These are phyloP conservation scores for Ustilago hordei DNA, from an alignment of 1,284 basidiomycete genomes.

Conservation along the genomic window DNA sequence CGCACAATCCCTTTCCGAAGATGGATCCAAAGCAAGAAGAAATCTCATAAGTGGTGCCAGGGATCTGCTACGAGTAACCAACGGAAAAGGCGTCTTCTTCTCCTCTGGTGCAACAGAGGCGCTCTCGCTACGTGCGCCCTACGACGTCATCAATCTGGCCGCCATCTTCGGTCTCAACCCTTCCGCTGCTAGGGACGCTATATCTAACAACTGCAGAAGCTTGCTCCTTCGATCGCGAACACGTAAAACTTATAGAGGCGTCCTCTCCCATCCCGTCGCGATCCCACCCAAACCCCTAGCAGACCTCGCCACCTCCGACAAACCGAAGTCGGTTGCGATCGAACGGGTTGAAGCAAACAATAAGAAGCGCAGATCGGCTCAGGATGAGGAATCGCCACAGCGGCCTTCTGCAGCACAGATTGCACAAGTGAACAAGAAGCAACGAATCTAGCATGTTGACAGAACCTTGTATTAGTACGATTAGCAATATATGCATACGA, in stretches of 20 bases:
- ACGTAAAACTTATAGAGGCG: conserved; percentile 56
- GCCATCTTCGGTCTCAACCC: conserved; percentile 61
- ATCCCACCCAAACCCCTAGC: conserved; percentile 1
- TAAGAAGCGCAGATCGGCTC: conserved; percentile 26
- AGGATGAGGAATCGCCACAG: neutral
- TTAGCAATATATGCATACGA: neutral
- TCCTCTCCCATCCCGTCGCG: conserved; percentile 42
- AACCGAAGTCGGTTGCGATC: neutral
- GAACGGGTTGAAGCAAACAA: neutral
- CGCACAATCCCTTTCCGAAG: conserved; percentile 37
- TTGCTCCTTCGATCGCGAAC: conserved; percentile 58
- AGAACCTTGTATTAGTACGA: conserved; percentile 1
- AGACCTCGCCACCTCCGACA: neutral
- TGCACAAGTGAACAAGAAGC: conserved; percentile 22
- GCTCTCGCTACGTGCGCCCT: conserved; percentile 58
- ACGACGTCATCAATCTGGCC: conserved; percentile 67
- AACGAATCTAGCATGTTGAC: conserved; percentile 10
- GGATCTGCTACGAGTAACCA: conserved; percentile 64
- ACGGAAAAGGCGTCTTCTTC: conserved; percentile 66
- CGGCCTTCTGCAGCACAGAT: neutral
- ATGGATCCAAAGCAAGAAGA: conserved; percentile 42
- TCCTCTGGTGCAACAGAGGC: conserved; percentile 55
- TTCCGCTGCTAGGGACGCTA: conserved; percentile 56
- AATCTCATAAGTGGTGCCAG: conserved; percentile 63
- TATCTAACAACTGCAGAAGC: conserved; percentile 52